A percentile compares a stretch with the other conserved stretches of the same genome.
phyloP scores from a whole-genome alignment of 495 filamentous ascomycete species.

The Penicillium maclennaniae region DNA sequence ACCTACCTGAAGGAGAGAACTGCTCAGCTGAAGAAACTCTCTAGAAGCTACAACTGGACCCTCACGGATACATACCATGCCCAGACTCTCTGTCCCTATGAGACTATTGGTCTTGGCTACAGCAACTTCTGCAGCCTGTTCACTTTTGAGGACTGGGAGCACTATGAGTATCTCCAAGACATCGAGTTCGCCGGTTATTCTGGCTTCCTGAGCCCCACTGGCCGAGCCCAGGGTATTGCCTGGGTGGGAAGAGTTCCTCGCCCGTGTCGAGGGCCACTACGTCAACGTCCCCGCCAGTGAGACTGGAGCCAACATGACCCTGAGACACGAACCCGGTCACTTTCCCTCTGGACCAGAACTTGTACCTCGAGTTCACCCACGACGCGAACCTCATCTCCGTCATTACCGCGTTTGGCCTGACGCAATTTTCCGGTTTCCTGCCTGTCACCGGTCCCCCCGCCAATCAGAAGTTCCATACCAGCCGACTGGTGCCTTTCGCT shows the following conservation, averaged over 20 bases:
- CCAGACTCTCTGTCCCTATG: conserved; percentile 55
- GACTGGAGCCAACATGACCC: conserved; percentile 50
- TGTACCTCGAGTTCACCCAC: conserved; percentile 40
- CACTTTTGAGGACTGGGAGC: conserved; percentile 48
- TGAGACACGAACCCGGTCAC: conserved; percentile 42
- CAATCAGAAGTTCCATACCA: conserved; percentile 50
- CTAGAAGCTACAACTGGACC: conserved; percentile 48
- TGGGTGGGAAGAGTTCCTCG: conserved; percentile 60
- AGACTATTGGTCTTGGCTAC: conserved; percentile 58
- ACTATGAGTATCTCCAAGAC: conserved; percentile 50
- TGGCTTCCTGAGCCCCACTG: conserved; percentile 51
- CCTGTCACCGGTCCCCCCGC: conserved; percentile 40
- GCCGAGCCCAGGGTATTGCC: conserved; percentile 55
- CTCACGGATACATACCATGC: conserved; percentile 49
- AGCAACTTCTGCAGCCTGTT: conserved; percentile 50
- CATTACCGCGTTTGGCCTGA: conserved; percentile 50
- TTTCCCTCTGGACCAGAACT: conserved; percentile 46
- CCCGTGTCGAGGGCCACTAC: conserved; percentile 51
- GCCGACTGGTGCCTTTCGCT: conserved; percentile 56
- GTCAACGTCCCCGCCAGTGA: conserved; percentile 37
- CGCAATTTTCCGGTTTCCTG: conserved; percentile 44
- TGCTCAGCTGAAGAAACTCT: conserved; percentile 39
- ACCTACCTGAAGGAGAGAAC: conserved; percentile 49
- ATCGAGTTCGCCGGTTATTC: conserved; percentile 52
- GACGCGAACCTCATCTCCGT: conserved; percentile 32